Percentiles rank a stretch among this genome's conserved stretches.
These are phyloP conservation scores for Claviceps quebecensis DNA, from an alignment of 2,329 filamentous ascomycete species.

Conservation along the genomic window DNA sequence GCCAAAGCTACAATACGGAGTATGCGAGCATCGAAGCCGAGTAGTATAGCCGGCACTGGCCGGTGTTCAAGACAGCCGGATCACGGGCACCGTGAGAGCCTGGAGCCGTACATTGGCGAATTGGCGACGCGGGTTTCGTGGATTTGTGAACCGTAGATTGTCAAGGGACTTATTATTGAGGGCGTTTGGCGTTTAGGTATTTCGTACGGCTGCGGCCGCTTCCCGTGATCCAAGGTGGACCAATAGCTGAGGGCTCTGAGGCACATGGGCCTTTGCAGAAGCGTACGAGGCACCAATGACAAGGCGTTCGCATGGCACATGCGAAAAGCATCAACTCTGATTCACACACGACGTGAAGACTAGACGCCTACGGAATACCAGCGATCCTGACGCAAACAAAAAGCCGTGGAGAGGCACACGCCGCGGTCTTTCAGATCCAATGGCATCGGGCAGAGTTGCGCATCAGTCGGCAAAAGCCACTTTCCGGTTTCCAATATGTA, in stretches of 20 bases:
- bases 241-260: conserved; percentile 30
- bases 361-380: too few relatives aligned
- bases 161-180: not conserved
- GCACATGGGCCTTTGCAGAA: conserved; percentile 20
- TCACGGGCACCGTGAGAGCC: not conserved
- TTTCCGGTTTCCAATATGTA: too few relatives aligned
- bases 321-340: too few relatives aligned
- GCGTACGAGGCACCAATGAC: too few relatives aligned
- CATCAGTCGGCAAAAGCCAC: too few relatives aligned
- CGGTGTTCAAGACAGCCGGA: not conserved
- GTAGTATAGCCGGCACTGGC: not conserved
- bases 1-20: not conserved
- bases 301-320: too few relatives aligned
- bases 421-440: too few relatives aligned
- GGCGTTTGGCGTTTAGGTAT: not conserved
- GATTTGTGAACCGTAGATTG: too few relatives aligned
- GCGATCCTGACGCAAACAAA: too few relatives aligned
- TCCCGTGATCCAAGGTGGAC: conserved; percentile 13
- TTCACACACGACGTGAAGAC: too few relatives aligned
- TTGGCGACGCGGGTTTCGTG: not conserved
- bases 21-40: not conserved
- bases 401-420: too few relatives aligned
- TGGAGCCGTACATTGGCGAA: not conserved
- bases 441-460: too few relatives aligned
- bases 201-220: not conserved